These are phyloP conservation scores for Talaromyces sp. DNA, from an alignment of 2,329 filamentous ascomycete species.

Conservation along the genomic window DNA sequence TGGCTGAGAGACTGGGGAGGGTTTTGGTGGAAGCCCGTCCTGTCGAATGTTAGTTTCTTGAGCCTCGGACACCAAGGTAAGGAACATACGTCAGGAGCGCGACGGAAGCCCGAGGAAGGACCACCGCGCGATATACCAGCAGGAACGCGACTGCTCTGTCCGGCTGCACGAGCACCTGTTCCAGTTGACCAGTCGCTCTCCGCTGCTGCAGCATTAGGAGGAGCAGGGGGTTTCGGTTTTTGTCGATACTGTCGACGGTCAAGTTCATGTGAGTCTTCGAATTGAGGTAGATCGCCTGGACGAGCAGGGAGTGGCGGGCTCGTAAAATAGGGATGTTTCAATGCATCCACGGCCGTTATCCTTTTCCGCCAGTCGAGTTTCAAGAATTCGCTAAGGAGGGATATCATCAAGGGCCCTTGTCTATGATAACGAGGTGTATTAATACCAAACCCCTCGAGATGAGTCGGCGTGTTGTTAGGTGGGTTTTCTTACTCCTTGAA, in stretches of 20 bases:
- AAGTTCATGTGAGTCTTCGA: conserved; percentile 94
- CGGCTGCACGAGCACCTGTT: conserved; percentile 27
- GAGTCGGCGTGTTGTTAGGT: background rate
- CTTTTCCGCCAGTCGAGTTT: conserved; percentile 83
- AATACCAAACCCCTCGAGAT: background rate
- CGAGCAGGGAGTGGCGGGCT: conserved; percentile 70
- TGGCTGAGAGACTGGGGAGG: conserved; percentile 27
- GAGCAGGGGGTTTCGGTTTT: conserved; percentile 70
- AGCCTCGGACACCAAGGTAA: conserved; percentile 10
- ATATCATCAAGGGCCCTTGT: conserved; percentile 66
- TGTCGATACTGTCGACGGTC: conserved; percentile 87
- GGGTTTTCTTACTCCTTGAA: conserved; percentile 62
- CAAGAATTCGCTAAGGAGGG: conserved; percentile 74
- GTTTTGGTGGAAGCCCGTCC: conserved; percentile 35
- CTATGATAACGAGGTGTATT: conserved; percentile 31
- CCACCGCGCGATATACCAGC: conserved; percentile 27
- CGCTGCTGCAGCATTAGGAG: conserved; percentile 85
- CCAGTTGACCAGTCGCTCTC: conserved; percentile 50
- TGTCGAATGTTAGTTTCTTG: conserved; percentile 11
- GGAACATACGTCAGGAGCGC: conserved; percentile 26
- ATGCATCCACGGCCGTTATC: conserved; percentile 88
- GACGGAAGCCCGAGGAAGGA: conserved; percentile 22
- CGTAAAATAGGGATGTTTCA: conserved; percentile 88
- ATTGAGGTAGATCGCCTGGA: conserved; percentile 81
- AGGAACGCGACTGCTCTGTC: conserved; percentile 33